These are phyloP conservation scores for Pseudogymnoascus pannorum DNA, from an alignment of 2,329 filamentous ascomycete genomes.

Conservation along the genomic window DNA sequence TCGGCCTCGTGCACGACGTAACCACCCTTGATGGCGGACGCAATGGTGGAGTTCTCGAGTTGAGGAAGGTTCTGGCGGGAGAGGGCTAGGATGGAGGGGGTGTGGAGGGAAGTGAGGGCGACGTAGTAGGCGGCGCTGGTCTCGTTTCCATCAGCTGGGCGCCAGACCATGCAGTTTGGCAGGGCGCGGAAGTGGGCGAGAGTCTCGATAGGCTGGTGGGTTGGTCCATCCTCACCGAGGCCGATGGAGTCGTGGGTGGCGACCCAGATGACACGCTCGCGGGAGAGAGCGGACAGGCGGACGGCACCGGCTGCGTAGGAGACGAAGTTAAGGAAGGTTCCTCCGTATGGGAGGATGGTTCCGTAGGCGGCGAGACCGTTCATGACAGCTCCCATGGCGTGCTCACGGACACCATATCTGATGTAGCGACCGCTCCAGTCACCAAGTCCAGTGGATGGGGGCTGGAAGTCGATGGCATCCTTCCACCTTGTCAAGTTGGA, in stretches of 20 bases:
- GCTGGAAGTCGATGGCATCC: slow-evolving; percentile 94
- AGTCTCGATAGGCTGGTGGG: slow-evolving; percentile 98
- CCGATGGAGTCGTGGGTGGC: slow-evolving; percentile 99
- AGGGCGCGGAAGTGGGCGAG: slow-evolving; percentile 97
- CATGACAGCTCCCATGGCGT: slow-evolving; percentile 86
- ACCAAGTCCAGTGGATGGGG: slow-evolving; percentile 75
- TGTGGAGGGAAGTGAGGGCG: slow-evolving; percentile 80
- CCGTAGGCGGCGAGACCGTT: slow-evolving; percentile 95
- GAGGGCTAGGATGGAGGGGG: slow-evolving; percentile 86
- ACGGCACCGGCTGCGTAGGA: slow-evolving; percentile 95
- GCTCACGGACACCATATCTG: slow-evolving; percentile 86
- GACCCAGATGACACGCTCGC: slow-evolving; percentile 86
- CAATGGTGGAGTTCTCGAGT: slow-evolving; percentile 87
- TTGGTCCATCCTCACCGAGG: slow-evolving; percentile 96
- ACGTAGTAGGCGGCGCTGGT: slow-evolving; percentile 96
- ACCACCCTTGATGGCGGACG: slow-evolving; percentile 87
- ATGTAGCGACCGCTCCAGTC: slow-evolving; percentile 88
- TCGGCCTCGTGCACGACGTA: slow-evolving; percentile 83
- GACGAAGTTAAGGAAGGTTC: slow-evolving; percentile 99
- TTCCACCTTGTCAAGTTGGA: slow-evolving; percentile 99
- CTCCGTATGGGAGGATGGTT: slow-evolving; percentile 84
- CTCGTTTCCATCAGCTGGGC: slow-evolving; percentile 97
- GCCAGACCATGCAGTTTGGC: slow-evolving; percentile 99
- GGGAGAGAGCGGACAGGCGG: slow-evolving; percentile 86
- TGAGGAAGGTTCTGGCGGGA: slow-evolving; percentile 98